These are phyloP conservation scores for Sporisorium iseilematis-ciliati DNA, from an alignment of 1,284 basidiomycete genomes.

Conservation along the genomic window DNA sequence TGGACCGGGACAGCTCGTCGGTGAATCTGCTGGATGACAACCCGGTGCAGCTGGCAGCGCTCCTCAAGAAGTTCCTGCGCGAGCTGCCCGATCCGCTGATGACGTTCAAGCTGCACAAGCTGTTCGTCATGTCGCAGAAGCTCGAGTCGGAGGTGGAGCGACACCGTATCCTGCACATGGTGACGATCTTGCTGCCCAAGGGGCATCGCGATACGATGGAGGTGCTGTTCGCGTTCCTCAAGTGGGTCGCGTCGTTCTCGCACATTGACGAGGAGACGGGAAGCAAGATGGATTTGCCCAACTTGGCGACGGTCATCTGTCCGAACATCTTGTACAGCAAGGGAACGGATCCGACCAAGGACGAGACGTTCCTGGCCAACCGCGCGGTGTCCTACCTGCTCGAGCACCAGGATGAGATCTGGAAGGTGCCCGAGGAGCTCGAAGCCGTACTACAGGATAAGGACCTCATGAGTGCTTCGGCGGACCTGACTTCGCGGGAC, in stretches of 20 bases:
- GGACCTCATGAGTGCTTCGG: slow-evolving; percentile 59
- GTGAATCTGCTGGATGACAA: slow-evolving; percentile 95
- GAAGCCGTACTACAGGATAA: slow-evolving; percentile 64
- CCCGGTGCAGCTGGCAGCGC: slow-evolving; percentile 94
- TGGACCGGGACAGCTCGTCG: slow-evolving; percentile 85
- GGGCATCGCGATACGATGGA: slow-evolving; percentile 97
- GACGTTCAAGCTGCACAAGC: slow-evolving; percentile 90
- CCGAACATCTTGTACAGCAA: slow-evolving; percentile 93
- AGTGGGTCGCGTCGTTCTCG: slow-evolving; percentile 99
- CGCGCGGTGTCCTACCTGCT: slow-evolving; percentile 76
- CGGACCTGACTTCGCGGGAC: slow-evolving; percentile 62
- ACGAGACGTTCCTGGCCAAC: slow-evolving; percentile 92
- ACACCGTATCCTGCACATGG: slow-evolving; percentile 84
- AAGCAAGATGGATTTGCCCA: slow-evolving; percentile 96
- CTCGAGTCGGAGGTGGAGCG: slow-evolving; percentile 83
- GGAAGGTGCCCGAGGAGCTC: slow-evolving; percentile 65
- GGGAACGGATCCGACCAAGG: slow-evolving; percentile 85
- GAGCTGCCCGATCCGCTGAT: slow-evolving; percentile 96
- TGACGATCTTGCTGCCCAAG: slow-evolving; percentile 88
- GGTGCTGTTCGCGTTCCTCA: slow-evolving; percentile 96
- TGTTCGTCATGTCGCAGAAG: slow-evolving; percentile 89
- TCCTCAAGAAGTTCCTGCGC: slow-evolving; percentile 96
- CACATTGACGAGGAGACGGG: slow-evolving; percentile 98
- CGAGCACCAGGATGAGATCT: slow-evolving; percentile 92
- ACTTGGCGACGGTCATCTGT: slow-evolving; percentile 96